Evolutionary conservation across 2,329 filamentous ascomycete species (phyloP).

Genomic region (Aspergillus latus): DNA sequence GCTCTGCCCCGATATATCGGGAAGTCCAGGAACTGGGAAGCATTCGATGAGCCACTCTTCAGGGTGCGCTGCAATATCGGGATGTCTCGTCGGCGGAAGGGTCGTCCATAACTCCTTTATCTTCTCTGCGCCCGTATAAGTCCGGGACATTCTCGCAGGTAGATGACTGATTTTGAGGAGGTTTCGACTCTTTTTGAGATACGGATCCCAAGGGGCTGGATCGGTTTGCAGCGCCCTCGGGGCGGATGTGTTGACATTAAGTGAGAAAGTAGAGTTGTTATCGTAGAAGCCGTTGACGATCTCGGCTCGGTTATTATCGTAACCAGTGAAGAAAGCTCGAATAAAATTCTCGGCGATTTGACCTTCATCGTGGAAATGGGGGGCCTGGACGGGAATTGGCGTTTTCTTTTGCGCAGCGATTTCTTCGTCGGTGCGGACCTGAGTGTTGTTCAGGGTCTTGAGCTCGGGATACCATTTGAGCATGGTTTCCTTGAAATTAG

Average conservation of each 20-base stretch:
- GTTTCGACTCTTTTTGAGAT: conserved; percentile 77
- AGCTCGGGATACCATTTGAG: conserved; percentile 81
- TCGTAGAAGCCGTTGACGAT: conserved; percentile 73
- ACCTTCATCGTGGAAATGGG: conserved; percentile 72
- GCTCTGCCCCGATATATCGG: conserved; percentile 66
- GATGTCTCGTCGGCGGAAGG: conserved; percentile 73
- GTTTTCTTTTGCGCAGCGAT: conserved; percentile 59
- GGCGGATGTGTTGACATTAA: conserved; percentile 67
- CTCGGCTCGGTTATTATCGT: conserved; percentile 67
- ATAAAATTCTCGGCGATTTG: conserved; percentile 75
- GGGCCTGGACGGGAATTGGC: conserved; percentile 62
- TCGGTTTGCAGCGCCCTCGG: conserved; percentile 53
- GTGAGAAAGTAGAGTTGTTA: conserved; percentile 69
- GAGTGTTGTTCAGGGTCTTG: conserved; percentile 70
- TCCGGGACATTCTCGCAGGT: conserved; percentile 62
- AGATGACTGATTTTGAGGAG: conserved; percentile 66
- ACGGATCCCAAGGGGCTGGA: conserved; percentile 62
- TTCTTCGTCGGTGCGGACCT: conserved; percentile 72
- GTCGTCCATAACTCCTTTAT: conserved; percentile 69
- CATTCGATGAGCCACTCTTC: conserved; percentile 82
- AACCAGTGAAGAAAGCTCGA: conserved; percentile 69
- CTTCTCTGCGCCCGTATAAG: conserved; percentile 62
- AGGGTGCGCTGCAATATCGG: conserved; percentile 64
- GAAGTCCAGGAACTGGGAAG: conserved; percentile 68
- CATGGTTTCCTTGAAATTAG: conserved; percentile 66